A percentile compares a stretch with the other conserved stretches of the same genome.
These are phyloP conservation scores for Chalciporus sp. DNA, from an alignment of 1,284 basidiomycete species.

Conservation along the genomic window DNA sequence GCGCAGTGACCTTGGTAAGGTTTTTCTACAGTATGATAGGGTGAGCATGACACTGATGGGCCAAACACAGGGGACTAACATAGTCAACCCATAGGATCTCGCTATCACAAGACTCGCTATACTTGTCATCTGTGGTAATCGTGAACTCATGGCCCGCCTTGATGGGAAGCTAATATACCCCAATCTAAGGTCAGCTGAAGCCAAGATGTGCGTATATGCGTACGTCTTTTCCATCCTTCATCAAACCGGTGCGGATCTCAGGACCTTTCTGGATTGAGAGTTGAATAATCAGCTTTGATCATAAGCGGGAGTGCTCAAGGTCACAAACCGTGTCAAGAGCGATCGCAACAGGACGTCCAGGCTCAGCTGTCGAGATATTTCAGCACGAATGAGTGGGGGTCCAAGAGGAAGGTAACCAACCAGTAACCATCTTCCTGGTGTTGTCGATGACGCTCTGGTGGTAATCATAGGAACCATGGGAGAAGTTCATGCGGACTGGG, in stretches of 20 bases:
- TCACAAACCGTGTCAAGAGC: constrained; percentile 89
- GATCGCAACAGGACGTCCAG: constrained; percentile 93
- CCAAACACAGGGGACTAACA: constrained; percentile 48
- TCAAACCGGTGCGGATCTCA: constrained; percentile 97
- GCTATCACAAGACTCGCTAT: constrained; percentile 79
- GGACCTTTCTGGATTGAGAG: constrained; percentile 83
- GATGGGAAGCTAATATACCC: constrained; percentile 69
- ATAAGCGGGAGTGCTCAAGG: constrained; percentile 3
- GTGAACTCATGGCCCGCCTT: constrained; percentile 93
- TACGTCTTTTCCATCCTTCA: constrained; percentile 83
- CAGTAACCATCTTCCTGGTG: constrained; percentile 80
- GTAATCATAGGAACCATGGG: constrained; percentile 95
- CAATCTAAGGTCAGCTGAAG: constrained; percentile 7
- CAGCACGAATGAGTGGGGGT: constrained; percentile 1
- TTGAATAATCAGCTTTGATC: constrained; percentile 13
- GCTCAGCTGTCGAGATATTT: constrained; percentile 41
- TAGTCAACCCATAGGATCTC: constrained; percentile 92
- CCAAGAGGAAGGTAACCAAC: constrained; percentile 43
- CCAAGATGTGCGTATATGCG: constrained; percentile 14
- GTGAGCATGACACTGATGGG: constrained; percentile 14
- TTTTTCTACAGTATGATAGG: constrained; percentile 60
- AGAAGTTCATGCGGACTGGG: constrained; percentile 97
- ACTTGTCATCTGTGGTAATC: constrained; percentile 84
- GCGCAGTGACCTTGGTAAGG: constrained; percentile 92
- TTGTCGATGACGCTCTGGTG: constrained; percentile 98